Evolutionary conservation across 2,329 filamentous ascomycete species (phyloP), one percentile per base, ranked within the genome.

Genomic region (Aurifilum marmelostoma): DNA sequence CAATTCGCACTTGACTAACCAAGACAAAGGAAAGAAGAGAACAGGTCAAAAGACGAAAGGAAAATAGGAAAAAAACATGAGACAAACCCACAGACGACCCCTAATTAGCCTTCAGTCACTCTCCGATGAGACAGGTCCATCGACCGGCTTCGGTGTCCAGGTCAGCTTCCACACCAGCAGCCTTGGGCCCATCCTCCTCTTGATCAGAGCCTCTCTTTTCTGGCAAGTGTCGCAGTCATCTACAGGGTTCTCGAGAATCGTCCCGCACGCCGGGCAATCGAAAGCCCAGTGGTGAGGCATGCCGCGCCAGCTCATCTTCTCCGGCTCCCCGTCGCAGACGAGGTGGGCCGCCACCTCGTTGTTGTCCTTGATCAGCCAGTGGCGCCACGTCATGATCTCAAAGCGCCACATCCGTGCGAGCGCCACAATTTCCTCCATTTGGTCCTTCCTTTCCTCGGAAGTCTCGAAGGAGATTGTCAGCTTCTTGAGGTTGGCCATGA

Each of bases 381-480:
- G 59, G 11, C 65, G 58, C 65, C 65, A 63, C 24, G 60, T 63
- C 59, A 63, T 63, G 14, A 67, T 37, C 8, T 60, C 61, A 8
- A 68, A 68, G 24, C 67, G 62, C 67, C 67, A 68, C 9, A 62
- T 68, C 14, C n/a, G 24, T 11, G 69, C 69, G 64, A 67, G 69
- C 27, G 47, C 50, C 12, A 69, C 66, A 1, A 71, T 66, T 2
- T 8, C 2, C 24, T 68, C 63, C 63, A 71, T 50, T 52, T 71
- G 66, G 1, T 41, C 58, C 16, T 47, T 37, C 52, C 61, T 66
- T 52, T 69, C 54, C 41, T 64, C 50, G 7, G 63, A 37, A 1
- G 67, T 69, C 66, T 71, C 69, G 32, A 71, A 68, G 39, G 63
- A 52, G 29, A 71, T 71, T 5, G 41, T 62, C 39, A 69, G 54